These are phyloP conservation scores for Hygrophorus pudorinus DNA, from an alignment of 768 basidiomycete genomes.

Conservation along the genomic window DNA sequence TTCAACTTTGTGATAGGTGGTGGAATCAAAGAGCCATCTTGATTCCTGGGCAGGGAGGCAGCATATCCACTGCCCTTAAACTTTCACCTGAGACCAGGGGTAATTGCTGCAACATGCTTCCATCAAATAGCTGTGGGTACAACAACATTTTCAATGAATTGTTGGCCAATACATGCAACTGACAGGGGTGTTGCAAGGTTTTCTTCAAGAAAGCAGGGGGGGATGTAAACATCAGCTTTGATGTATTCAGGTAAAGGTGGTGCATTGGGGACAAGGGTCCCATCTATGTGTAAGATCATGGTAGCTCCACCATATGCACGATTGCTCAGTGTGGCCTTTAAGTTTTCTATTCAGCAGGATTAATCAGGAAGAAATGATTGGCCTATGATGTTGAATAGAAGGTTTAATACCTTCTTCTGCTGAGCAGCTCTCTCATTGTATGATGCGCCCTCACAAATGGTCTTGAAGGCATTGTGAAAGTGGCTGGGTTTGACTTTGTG, in stretches of 20 bases:
- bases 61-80: too few species aligned
- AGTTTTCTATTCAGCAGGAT: too few species aligned
- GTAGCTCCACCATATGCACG: neutral
- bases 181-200: neutral
- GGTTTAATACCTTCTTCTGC: neutral
- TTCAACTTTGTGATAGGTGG: too few species aligned
- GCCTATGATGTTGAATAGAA: constrained; percentile 1
- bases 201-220: neutral
- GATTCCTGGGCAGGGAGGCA: too few species aligned
- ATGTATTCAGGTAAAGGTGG: neutral
- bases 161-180: neutral
- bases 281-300: constrained; percentile 1
- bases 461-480: neutral
- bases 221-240: neutral
- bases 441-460: neutral
- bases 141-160: neutral
- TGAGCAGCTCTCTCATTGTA: neutral
- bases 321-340: constrained; percentile 2
- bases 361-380: neutral
- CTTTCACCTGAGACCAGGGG: too few species aligned
- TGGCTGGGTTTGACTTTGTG: neutral
- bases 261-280: neutral
- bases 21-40: too few species aligned
- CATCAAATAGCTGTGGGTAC: neutral
- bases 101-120: neutral